Evolutionary conservation across 768 basidiomycete genomes (phyloP).

Genomic region (Termitomyces titanicus): DNA sequence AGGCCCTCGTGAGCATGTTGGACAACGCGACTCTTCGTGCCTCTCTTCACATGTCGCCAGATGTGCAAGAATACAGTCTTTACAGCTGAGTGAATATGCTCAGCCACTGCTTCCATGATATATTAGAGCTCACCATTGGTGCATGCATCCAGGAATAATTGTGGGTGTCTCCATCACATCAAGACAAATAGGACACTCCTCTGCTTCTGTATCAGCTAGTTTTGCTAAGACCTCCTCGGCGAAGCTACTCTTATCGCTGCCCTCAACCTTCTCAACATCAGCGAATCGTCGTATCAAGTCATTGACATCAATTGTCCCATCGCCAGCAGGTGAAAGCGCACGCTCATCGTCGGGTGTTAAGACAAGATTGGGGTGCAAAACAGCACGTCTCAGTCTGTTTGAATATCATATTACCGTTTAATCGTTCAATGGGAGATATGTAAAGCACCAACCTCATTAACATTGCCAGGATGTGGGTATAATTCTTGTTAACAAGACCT

Average conservation of each 20-base stretch:
- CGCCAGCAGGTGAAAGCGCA: constrained; percentile 31
- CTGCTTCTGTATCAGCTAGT: constrained; percentile 47
- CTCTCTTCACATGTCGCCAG: constrained; percentile 67
- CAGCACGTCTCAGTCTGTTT: constrained; percentile 63
- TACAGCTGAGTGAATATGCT: constrained; percentile 54
- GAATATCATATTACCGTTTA: background rate
- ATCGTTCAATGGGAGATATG: background rate
- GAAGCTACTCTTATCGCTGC: constrained; percentile 37
- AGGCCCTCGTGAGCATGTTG: constrained; percentile 72
- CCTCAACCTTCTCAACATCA: constrained; percentile 30
- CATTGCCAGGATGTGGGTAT: constrained; percentile 90
- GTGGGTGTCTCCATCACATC: constrained; percentile 71
- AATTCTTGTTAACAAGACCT: constrained; percentile 76
- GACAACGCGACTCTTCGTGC: constrained; percentile 71
- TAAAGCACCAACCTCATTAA: constrained; percentile 75
- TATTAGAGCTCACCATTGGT: constrained; percentile 56
- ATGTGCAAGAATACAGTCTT: constrained; percentile 81
- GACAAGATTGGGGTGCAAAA: constrained; percentile 87
- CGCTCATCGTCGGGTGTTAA: constrained; percentile 46
- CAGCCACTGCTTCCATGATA: background rate
- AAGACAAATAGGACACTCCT: constrained; percentile 80
- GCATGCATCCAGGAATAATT: constrained; percentile 73
- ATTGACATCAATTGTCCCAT: constrained; percentile 50
- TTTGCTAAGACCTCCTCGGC: constrained; percentile 64
- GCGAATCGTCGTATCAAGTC: constrained; percentile 54